Base-by-base conservation (phyloP, 257 asterid genomes). In the Cinchona pubescens region DNA sequence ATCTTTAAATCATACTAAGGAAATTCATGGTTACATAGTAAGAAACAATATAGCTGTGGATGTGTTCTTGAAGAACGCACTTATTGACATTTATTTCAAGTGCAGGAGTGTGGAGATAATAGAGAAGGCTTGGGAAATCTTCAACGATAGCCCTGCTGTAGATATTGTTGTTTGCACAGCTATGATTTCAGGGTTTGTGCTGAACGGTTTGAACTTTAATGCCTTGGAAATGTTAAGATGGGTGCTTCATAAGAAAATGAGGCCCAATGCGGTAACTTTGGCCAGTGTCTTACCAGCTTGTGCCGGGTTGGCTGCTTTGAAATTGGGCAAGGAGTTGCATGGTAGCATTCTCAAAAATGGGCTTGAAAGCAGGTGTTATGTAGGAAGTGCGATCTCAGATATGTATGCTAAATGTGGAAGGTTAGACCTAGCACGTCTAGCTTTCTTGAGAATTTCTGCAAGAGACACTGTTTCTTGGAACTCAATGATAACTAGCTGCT, bases 361-460 rank as follows among this genome's bases (percentile, higher is more conserved):
- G 60, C 83, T 87, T 18, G 96, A 89, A 72, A 86, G 78, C 51
- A 84, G 86, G 62, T 80, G 92, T 79, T 91, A 87, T 12, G 89
- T 92, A 40, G 96, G 91, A 61, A 94, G 90, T 84, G 92, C 96
- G 30, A 51, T 92, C 76, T 85, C 83, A 14, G 99, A 92, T 82
- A 90, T 94, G 97, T 94, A 94, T 64, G 94, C 93, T 19, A 94
- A 92, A 84, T 92, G 96, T 56, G 98, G 95, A 76, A 83, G 86
- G 77, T 61, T 94, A 71, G 97, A 90, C 72, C 86, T 90, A 61
- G 84, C 88, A 12, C 83, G 74, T 69, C 78, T 77, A 64, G 92
- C 90, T 53, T 92, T 92, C 79, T 40, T 75, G 15, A 83, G 82
- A 81, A 84, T 82, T 72, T 79, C 86, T 11, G 91, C 86, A 80